A percentile compares a stretch with the other conserved stretches of the same genome.
phyloP scores from a whole-genome alignment of 345 rosid genomes.

The Eucalyptus dawsonii region DNA sequence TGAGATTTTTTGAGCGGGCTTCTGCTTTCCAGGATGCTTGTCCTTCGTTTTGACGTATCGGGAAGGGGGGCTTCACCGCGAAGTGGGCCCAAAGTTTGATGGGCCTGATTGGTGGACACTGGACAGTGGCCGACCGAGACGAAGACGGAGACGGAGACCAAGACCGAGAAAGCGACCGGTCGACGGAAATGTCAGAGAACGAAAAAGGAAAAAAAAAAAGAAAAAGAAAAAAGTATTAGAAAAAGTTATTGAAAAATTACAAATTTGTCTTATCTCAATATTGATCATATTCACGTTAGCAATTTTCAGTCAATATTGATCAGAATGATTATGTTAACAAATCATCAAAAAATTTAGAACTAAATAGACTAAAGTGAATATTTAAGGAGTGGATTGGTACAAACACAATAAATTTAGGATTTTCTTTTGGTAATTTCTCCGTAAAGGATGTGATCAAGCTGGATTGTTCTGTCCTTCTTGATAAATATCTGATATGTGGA shows the following conservation, averaged over 20 bases:
- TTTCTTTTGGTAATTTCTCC: too few species aligned
- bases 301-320: neutral
- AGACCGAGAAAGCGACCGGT: neutral
- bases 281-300: too few species aligned
- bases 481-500: neutral
- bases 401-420: too few species aligned
- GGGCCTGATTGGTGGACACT: neutral
- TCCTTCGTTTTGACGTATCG: neutral
- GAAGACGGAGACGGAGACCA: neutral
- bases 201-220: too few species aligned
- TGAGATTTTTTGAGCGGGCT: neutral
- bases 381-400: fast-evolving
- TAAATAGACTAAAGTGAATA: neutral
- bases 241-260: too few species aligned
- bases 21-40: neutral
- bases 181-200: neutral
- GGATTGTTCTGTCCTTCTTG: neutral
- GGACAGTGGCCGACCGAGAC: neutral
- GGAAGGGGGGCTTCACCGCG: neutral
- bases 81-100: neutral
- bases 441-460: neutral
- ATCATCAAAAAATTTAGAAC: fast-evolving
- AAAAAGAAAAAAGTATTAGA: too few species aligned
- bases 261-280: too few species aligned
- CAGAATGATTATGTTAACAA: too few species aligned